These are phyloP conservation scores for Apiospora sp. DNA, from an alignment of 2,329 filamentous ascomycete genomes.

Conservation along the genomic window DNA sequence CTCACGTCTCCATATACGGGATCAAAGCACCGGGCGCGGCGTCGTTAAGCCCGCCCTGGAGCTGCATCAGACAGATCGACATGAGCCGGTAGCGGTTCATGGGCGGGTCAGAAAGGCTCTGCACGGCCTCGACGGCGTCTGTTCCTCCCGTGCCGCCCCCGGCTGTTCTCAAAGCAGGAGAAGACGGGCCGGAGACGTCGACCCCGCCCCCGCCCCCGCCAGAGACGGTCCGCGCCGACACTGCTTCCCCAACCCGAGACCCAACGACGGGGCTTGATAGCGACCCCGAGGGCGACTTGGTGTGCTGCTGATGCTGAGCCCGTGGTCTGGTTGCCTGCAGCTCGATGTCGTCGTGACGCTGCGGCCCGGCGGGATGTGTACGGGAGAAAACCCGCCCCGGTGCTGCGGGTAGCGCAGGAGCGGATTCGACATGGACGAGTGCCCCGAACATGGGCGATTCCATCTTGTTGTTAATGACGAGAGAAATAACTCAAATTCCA, in stretches of 20 bases:
- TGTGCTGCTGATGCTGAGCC: background rate
- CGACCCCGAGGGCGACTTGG: background rate
- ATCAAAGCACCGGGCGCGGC: conserved; percentile 80
- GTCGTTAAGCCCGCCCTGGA: conserved; percentile 78
- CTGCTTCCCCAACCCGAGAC: background rate
- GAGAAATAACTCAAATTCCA: background rate
- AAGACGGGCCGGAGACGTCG: background rate
- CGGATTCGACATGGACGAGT: conserved; percentile 39
- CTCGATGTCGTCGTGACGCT: conserved; percentile 36
- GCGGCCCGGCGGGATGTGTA: conserved; percentile 49
- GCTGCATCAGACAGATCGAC: conserved; percentile 69
- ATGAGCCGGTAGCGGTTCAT: conserved; percentile 77
- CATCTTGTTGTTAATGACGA: conserved; percentile 2
- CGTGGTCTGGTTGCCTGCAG: conserved; percentile 24
- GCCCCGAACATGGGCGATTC: conserved; percentile 34
- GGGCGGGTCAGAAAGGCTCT: conserved; percentile 65
- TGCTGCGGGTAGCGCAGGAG: conserved; percentile 40
- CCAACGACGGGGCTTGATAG: background rate
- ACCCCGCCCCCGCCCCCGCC: background rate
- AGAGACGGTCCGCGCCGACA: background rate
- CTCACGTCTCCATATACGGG: conserved; percentile 73
- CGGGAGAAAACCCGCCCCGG: conserved; percentile 47
- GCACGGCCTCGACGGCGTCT: conserved; percentile 52
- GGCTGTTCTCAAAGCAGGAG: background rate
- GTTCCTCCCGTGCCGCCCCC: background rate